A percentile compares a stretch with the other conserved stretches of the same genome.
Conservation (phyloP, 2,329 filamentous ascomycete genomes). For the Talaromyces albobiverticillius region DNA sequence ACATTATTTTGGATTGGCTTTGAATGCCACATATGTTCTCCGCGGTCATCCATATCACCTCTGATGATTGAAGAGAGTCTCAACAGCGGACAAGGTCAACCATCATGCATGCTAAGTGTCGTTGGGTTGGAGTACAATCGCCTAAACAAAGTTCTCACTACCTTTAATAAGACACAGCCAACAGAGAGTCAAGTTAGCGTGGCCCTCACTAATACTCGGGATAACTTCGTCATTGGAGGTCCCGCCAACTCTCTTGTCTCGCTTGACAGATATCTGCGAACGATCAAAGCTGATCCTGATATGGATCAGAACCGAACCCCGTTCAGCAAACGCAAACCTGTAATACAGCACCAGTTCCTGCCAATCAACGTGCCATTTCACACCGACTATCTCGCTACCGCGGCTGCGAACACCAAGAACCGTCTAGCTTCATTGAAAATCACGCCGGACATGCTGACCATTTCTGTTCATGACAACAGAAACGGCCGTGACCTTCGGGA, state of each 20-base stretch:
- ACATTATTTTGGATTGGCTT: conserved; percentile 98
- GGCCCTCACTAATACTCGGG: conserved; percentile 91
- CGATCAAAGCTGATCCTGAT: conserved; percentile 70
- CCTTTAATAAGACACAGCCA: conserved; percentile 43
- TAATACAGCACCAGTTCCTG: not conserved
- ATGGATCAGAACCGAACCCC: not conserved
- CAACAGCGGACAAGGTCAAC: not conserved
- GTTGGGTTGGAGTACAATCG: not conserved
- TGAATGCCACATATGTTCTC: not conserved
- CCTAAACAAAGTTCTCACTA: not conserved
- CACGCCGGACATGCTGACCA: conserved; percentile 16
- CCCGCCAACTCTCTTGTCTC: conserved; percentile 94
- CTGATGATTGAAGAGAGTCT: not conserved
- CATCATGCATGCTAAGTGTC: conserved; percentile 10
- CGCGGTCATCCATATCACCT: not conserved
- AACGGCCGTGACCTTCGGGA: conserved; percentile 27
- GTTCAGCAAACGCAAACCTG: not conserved
- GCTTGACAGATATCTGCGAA: conserved; percentile 72
- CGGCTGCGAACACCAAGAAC: conserved; percentile 14
- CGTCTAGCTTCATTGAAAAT: conserved; percentile 15
- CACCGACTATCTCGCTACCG: not conserved
- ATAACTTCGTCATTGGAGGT: conserved; percentile 94
- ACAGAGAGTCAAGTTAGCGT: conserved; percentile 89
- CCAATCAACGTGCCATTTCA: conserved; percentile 3
- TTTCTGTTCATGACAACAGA: conserved; percentile 33